Evolutionary conservation across 2,329 filamentous ascomycete genomes (phyloP).

Genomic region (Penicillium sp.): DNA sequence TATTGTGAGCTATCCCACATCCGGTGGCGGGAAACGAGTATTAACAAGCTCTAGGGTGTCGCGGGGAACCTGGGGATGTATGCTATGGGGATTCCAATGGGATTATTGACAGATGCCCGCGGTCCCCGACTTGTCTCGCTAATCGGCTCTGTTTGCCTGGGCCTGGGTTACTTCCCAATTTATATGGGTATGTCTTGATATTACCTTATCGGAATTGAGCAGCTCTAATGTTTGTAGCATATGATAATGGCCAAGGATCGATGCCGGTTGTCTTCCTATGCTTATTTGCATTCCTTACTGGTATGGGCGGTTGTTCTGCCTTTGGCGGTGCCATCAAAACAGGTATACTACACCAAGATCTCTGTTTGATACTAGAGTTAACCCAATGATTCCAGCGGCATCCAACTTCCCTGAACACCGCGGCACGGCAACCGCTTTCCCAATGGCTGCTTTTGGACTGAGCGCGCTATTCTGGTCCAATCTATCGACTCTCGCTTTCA

Average conservation of each 20-base stretch:
- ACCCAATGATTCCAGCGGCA: constrained; percentile 56
- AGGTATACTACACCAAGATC: constrained; percentile 38
- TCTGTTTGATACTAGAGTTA: constrained; percentile 1
- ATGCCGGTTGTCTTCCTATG: constrained; percentile 62
- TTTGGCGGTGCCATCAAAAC: constrained; percentile 85
- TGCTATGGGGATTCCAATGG: constrained; percentile 80
- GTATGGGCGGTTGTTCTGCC: constrained; percentile 85
- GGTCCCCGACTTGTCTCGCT: constrained; percentile 78
- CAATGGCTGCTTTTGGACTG: constrained; percentile 85
- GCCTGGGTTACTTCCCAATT: constrained; percentile 80
- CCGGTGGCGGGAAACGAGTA: constrained; percentile 5
- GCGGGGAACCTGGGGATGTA: constrained; percentile 79
- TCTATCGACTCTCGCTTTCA: constrained; percentile 72
- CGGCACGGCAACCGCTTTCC: constrained; percentile 91
- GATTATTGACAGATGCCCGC: constrained; percentile 78
- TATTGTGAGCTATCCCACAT: constrained; percentile 58
- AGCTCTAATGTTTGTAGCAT: constrained; percentile 52
- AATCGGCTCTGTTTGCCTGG: constrained; percentile 69
- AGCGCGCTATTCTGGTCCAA: constrained; percentile 96
- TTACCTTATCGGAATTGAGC: not conserved
- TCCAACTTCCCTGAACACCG: constrained; percentile 89
- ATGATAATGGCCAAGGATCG: constrained; percentile 63
- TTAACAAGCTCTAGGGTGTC: constrained; percentile 49
- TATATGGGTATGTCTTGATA: constrained; percentile 51
- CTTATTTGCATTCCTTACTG: constrained; percentile 80